Base-by-base conservation (phyloP, 2,329 filamentous ascomycete genomes). In the Teratosphaeria zuluensis region DNA sequence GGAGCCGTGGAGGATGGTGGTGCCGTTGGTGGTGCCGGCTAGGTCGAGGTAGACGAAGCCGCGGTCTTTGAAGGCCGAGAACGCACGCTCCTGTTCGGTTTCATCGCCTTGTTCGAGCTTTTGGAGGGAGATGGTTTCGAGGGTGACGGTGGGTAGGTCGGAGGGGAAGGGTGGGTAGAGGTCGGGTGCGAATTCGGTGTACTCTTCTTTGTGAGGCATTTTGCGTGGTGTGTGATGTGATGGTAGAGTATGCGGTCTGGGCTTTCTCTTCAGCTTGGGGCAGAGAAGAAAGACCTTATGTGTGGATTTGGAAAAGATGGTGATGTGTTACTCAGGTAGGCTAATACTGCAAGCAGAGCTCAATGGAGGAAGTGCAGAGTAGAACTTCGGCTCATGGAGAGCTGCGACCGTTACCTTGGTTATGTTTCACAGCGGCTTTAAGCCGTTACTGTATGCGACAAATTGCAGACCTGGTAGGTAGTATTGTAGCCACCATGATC, bases 11-110 rank as follows among this genome's bases (percentile, higher is more conserved):
- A 59, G 35, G 35, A 72, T 70, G 4, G 59, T 66, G 6, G 68
- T 60, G 58, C 69, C 70, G 9, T 64, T 61, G 19, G 67, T 61
- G 6, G 61, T 65, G n/a, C 64, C 63, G 3, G 61, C 59, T 1
- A 84, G 70, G 58, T 83, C 78, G 2, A 84, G 73, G 61, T 83
- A 83, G 70, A 83, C 83, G 69, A 83, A 83, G 1, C 81, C 81
- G 5, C 82, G 71, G 11, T 78, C 73, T 56, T 73, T 74, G 64
- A 74, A 77, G 5, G 75, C 74, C 52, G 73, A 61, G 65, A 74
- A 76, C 33, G 75, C 72, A 16, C 70, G 65, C 19, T 74, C 67
- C 61, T 71, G 63, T 54, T 76, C 75, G 28, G 63, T 64, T 11
- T 56, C 2, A 56, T 77, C 71, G 14, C 65, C 60, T 12, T 63